phyloP scores from a whole-genome alignment of 352 stramenopile genomes.

The Aphanomyces cochlioides region DNA sequence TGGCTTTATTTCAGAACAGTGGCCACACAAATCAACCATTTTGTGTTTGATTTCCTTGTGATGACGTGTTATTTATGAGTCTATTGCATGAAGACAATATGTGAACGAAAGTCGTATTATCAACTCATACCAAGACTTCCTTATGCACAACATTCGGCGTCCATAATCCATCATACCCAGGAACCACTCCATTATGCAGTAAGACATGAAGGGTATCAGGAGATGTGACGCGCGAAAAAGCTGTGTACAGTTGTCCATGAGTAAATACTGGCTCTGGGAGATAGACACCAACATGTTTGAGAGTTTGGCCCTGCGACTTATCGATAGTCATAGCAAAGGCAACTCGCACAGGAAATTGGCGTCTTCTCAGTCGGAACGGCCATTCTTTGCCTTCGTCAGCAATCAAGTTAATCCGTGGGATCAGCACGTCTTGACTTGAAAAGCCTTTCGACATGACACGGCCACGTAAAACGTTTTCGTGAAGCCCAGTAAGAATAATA shows the following conservation, averaged over 20 bases:
- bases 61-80: no score
- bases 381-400: background rate
- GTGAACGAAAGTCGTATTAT: no score
- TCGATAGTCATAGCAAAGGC: background rate
- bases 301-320: background rate
- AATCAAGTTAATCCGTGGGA: background rate
- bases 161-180: no score
- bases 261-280: slow-evolving; percentile 3
- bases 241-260: background rate
- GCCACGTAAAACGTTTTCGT: background rate
- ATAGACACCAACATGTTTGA: slow-evolving; percentile 4
- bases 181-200: no score
- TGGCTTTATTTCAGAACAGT: no score
- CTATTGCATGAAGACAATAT: no score
- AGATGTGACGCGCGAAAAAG: no score
- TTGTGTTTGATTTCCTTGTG: no score
- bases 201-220: no score
- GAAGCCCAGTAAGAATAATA: background rate
- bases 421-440: background rate
- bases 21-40: no score
- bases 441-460: background rate
- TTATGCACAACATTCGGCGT: no score
- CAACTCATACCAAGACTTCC: no score
- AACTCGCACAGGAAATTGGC: slow-evolving; percentile 1
- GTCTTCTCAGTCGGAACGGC: background rate